These are phyloP conservation scores for Podaxis sp. DNA, from an alignment of 768 basidiomycete species.

Conservation along the genomic window DNA sequence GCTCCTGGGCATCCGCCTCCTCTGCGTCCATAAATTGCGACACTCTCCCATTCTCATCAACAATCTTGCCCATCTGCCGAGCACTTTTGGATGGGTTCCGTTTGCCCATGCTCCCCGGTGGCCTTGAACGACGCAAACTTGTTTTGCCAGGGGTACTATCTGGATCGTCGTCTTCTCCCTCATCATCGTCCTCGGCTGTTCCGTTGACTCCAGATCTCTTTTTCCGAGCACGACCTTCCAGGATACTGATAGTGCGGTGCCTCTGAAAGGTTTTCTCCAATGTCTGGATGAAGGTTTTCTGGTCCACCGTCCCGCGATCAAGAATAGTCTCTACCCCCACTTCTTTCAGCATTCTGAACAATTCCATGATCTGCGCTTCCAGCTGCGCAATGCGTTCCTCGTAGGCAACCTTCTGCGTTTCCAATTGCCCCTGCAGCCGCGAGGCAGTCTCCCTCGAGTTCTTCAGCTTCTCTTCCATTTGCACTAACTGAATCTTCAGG, in stretches of 20 bases:
- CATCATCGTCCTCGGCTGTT: constrained; percentile 29
- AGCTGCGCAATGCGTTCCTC: constrained; percentile 87
- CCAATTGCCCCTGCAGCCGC: constrained; percentile 74
- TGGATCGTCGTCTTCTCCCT: constrained; percentile 46
- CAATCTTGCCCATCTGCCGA: constrained; percentile 29
- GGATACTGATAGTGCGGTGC: constrained; percentile 77
- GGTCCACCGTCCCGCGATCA: constrained; percentile 71
- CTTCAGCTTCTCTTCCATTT: constrained; percentile 74
- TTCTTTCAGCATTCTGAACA: constrained; percentile 93
- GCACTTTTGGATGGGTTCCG: constrained; percentile 30
- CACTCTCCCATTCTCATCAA: constrained; percentile 53
- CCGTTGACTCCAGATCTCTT: constrained; percentile 26
- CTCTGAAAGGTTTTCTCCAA: constrained; percentile 84
- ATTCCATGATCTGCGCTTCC: constrained; percentile 88
- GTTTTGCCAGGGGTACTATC: constrained; percentile 61
- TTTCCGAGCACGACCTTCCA: constrained; percentile 61
- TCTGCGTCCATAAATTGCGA: constrained; percentile 93
- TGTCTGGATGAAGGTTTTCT: constrained; percentile 75
- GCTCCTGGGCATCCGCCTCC: constrained; percentile 77
- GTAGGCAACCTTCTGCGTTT: constrained; percentile 73
- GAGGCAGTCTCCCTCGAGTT: constrained; percentile 79
- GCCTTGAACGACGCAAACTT: constrained; percentile 38
- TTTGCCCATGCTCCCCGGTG: constrained; percentile 27
- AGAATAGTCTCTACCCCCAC: constrained; percentile 75
- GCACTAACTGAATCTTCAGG: constrained; percentile 68